Base-by-base conservation (phyloP, 768 basidiomycete species). In the Tricholoma furcatifolium region DNA sequence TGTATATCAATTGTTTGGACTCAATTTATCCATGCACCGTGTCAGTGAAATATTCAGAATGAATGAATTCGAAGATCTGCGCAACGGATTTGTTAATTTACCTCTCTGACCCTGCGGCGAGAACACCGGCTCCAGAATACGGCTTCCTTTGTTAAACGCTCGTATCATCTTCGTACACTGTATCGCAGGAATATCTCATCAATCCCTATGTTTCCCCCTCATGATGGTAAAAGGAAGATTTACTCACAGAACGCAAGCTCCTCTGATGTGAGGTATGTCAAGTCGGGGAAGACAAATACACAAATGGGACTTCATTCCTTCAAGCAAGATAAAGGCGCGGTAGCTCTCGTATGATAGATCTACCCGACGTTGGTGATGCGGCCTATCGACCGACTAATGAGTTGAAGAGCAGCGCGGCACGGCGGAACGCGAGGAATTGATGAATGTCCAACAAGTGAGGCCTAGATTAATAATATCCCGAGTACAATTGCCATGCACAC, bases 261-360 rank as follows among this genome's bases (percentile, higher is more conserved):
- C 60, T 84, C 82, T 30, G 83, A 70, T 11, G 79, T 75, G 35
- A 74, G 71, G 6, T 74, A 66, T 4, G 74, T 66, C 0, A 83
- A 84, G 65, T 84, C 83, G 3, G 80, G 81, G 77, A 84, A 83
- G 11, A 83, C 56, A 85, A 81, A 65, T 71, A 85, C 30, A 84
- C 75, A 60, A 82, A 81, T 31, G 74, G 47, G 42, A 81, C 70
- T 60, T 83, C 81, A 56, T n/a, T n/a, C n/a, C n/a, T n/a, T n/a
- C n/a, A n/a, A 82, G 76, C 1, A 67, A 67, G 4, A 84, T 69
- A 65, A 74, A 82, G 27, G 80, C 63, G 63, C 72, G 73, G 56
- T 82, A 82, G 46, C 75, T 78, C 67, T n/a, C n/a, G 80, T 76
- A 60, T 81, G 82, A 67, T 74, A 83, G 57, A 78, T 79, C 82